phyloP scores from a whole-genome alignment of 108 stramenopile species.

The Cyclotella cryptica region DNA sequence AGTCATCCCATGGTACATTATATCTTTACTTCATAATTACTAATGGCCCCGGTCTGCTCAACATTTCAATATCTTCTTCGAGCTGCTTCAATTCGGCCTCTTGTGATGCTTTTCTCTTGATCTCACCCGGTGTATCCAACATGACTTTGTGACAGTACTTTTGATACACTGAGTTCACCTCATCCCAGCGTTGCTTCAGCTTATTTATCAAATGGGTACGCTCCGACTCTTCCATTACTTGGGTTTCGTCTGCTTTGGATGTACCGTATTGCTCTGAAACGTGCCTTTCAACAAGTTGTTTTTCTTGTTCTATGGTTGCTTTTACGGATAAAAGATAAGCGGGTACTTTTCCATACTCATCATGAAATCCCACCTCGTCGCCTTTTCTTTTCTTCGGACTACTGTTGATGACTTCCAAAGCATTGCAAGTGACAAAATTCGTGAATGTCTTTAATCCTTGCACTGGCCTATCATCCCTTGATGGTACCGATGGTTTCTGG shows the following conservation, averaged over 20 bases:
- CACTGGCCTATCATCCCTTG: conserved; percentile 55
- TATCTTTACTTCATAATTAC: no score
- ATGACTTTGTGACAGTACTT: conserved; percentile 68
- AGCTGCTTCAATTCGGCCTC: conserved; percentile 75
- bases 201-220: conserved; percentile 61
- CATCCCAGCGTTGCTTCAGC: conserved; percentile 84
- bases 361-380: conserved; percentile 53
- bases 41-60: conserved; percentile 59
- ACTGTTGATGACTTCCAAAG: conserved; percentile 75
- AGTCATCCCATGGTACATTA: no score
- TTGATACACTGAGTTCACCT: conserved; percentile 80
- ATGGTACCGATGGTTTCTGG: conserved; percentile 60
- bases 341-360: conserved; percentile 87
- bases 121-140: conserved; percentile 69
- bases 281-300: conserved; percentile 75
- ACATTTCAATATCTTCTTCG: conserved; percentile 69
- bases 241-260: conserved; percentile 31
- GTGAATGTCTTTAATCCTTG: conserved; percentile 63
- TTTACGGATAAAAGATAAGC: conserved; percentile 74
- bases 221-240: conserved; percentile 70
- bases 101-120: conserved; percentile 66
- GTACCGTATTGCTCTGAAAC: conserved; percentile 71
- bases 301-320: conserved; percentile 71
- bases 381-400: conserved; percentile 50
- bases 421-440: conserved; percentile 83